A percentile compares a stretch with the other conserved stretches of the same genome.
These are phyloP conservation scores for Aspergillus phoenicis DNA, from an alignment of 2,329 filamentous ascomycete genomes.

Conservation along the genomic window DNA sequence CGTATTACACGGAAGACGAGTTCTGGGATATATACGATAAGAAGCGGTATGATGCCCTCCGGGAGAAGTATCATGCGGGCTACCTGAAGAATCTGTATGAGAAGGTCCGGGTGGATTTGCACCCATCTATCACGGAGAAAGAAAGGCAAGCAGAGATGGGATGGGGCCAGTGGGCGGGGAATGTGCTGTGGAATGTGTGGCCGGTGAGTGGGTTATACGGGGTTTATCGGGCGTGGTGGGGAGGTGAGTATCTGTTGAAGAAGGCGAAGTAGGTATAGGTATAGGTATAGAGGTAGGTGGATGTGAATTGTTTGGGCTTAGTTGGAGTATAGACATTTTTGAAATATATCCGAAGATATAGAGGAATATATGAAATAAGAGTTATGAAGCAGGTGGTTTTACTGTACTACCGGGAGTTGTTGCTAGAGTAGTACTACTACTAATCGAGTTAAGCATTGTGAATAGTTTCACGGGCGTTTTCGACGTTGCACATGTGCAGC, in stretches of 20 bases:
- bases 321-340: not conserved
- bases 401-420: too few relatives aligned
- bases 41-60: conserved; percentile 39
- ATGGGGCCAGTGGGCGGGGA: conserved; percentile 19
- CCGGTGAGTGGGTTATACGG: conserved; percentile 31
- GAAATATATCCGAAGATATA: not conserved
- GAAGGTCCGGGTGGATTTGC: conserved; percentile 25
- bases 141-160: conserved; percentile 9
- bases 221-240: conserved; percentile 27
- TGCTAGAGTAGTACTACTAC: too few relatives aligned
- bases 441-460: too few relatives aligned
- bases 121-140: not conserved
- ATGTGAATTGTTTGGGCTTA: not conserved
- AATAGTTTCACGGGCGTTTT: too few relatives aligned
- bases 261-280: not conserved
- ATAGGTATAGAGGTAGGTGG: not conserved
- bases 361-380: too few relatives aligned
- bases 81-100: conserved; percentile 26
- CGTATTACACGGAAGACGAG: conserved; percentile 70
- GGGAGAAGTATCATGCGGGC: conserved; percentile 42
- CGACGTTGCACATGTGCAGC: too few relatives aligned
- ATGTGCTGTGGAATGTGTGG: conserved; percentile 24
- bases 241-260: conserved; percentile 28
- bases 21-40: conserved; percentile 49
- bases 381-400: not conserved